Percentiles rank a stretch among this genome's conserved stretches.
Conservation (phyloP, 2,329 filamentous ascomycete genomes). For the Cyphellophora europaea region DNA sequence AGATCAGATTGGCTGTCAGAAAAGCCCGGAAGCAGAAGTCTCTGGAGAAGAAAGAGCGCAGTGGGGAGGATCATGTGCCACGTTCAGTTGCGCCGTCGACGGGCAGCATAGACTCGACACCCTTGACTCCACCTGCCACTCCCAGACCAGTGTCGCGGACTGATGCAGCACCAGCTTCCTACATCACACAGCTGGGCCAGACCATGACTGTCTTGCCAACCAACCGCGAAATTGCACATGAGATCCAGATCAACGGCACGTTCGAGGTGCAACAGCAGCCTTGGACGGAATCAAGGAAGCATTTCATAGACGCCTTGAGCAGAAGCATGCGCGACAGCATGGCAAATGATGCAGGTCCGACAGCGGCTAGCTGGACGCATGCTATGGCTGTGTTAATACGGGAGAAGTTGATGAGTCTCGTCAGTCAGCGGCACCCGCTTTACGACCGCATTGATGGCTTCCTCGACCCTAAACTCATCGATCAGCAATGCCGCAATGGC, state of each 20-base stretch:
- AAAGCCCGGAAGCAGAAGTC: slow-evolving; percentile 34
- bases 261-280: slow-evolving; percentile 47
- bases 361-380: slow-evolving; percentile 49
- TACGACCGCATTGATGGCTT: slow-evolving; percentile 52
- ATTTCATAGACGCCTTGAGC: slow-evolving; percentile 40
- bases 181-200: slow-evolving; percentile 33
- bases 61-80: slow-evolving; percentile 12
- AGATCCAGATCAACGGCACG: slow-evolving; percentile 55
- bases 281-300: slow-evolving; percentile 42
- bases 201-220: slow-evolving; percentile 52
- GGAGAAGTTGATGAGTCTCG: slow-evolving; percentile 48
- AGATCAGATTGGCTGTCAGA: slow-evolving; percentile 52
- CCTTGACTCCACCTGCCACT: slow-evolving; percentile 18
- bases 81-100: slow-evolving; percentile 13
- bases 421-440: slow-evolving; percentile 53
- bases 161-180: slow-evolving; percentile 27
- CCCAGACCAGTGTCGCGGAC: slow-evolving; percentile 25
- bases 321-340: slow-evolving; percentile 51
- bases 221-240: slow-evolving; percentile 54
- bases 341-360: slow-evolving; percentile 45
- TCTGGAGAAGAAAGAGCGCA: slow-evolving; percentile 9
- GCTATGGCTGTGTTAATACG: slow-evolving; percentile 59
- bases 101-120: slow-evolving; percentile 20
- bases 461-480: slow-evolving; percentile 49
- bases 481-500: slow-evolving; percentile 48